A percentile compares a stretch with the other conserved stretches of the same genome.
phyloP scores from a whole-genome alignment of 257 asterid species.

The Ligustrum vulgare region DNA sequence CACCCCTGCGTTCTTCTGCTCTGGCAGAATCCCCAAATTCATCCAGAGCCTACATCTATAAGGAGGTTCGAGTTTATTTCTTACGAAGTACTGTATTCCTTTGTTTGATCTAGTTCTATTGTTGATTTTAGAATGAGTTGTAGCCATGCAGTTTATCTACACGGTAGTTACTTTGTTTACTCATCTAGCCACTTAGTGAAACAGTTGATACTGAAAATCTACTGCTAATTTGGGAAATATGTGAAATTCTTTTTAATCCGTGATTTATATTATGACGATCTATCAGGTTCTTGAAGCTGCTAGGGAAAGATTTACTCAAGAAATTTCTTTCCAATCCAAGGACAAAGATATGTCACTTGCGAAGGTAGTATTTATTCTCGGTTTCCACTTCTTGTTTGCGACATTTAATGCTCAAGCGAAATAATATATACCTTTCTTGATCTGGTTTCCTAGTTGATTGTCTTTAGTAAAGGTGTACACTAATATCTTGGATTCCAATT shows the following conservation, averaged over 20 bases:
- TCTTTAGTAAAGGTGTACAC: neutral
- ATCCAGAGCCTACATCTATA: constrained; percentile 55
- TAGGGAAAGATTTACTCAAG: constrained; percentile 67
- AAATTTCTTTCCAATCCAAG: constrained; percentile 79
- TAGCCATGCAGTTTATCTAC: neutral
- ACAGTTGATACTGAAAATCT: neutral
- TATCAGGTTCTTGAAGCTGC: constrained; percentile 70
- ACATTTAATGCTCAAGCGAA: constrained; percentile 4
- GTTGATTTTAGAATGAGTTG: neutral
- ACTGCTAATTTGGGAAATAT: neutral
- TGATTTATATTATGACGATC: constrained; percentile 24
- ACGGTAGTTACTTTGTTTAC: neutral
- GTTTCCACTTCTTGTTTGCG: constrained; percentile 10
- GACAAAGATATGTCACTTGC: constrained; percentile 90
- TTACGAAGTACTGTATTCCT: constrained; percentile 9
- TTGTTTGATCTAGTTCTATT: neutral
- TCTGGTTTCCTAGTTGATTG: neutral
- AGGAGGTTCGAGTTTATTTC: constrained; percentile 61
- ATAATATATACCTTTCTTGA: neutral
- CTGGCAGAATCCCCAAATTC: constrained; percentile 46
- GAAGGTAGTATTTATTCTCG: constrained; percentile 49
- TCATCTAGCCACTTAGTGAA: neutral
- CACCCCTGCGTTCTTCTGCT: constrained; percentile 68
- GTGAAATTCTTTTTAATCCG: constrained; percentile 20
- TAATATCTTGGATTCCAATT: neutral